Evolutionary conservation across 1,284 basidiomycete species (phyloP).

Genomic region (Psilocybe mexicana): DNA sequence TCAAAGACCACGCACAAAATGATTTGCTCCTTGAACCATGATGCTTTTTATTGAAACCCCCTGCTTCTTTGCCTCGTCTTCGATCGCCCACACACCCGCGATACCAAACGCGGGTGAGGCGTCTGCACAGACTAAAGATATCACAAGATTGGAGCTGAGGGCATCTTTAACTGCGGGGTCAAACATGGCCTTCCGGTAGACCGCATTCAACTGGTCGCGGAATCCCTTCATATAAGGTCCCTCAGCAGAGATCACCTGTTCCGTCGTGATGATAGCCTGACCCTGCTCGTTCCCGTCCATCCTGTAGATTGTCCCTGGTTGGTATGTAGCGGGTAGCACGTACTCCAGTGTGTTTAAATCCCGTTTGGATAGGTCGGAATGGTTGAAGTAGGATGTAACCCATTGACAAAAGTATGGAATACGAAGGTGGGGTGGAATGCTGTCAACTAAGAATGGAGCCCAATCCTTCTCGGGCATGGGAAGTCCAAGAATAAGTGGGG

Average conservation of each 20-base stretch:
- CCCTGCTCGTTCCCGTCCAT: not conserved
- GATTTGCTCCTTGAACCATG: slow-evolving; percentile 28
- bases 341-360: slow-evolving; percentile 2
- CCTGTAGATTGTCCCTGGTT: slow-evolving; percentile 1
- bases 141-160: not conserved
- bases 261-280: not conserved
- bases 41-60: slow-evolving; percentile 24
- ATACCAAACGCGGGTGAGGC: slow-evolving; percentile 3
- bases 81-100: slow-evolving; percentile 1
- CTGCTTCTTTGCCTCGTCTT: slow-evolving; percentile 5
- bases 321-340: not conserved
- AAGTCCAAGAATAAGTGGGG: slow-evolving; percentile 25
- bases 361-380: slow-evolving; percentile 24
- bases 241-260: not conserved
- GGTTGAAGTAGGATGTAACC: slow-evolving; percentile 36
- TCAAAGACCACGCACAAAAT: slow-evolving; percentile 29
- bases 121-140: not conserved
- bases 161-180: not conserved
- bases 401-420: slow-evolving; percentile 25
- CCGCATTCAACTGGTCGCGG: not conserved
- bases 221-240: not conserved
- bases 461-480: slow-evolving; percentile 1
- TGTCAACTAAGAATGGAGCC: slow-evolving; percentile 1
- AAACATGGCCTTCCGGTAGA: not conserved
- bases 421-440: slow-evolving; percentile 1